Percentiles rank a stretch among this genome's conserved stretches.
Evolutionary conservation across 1,139 yeast genomes (phyloP).

Genomic region (Arxiozyma bovina): DNA sequence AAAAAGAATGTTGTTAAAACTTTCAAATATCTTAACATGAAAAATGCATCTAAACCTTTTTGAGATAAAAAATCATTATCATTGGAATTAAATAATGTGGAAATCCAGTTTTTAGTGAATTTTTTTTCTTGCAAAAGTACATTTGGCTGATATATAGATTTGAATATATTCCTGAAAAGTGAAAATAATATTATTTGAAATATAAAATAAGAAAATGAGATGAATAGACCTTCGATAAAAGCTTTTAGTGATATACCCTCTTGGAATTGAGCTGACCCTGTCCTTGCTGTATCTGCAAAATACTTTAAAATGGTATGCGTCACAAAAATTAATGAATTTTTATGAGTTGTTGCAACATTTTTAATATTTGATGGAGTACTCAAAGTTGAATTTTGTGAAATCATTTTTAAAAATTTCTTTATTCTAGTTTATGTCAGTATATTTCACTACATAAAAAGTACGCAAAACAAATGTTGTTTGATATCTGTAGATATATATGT

Average conservation of each 20-base stretch:
- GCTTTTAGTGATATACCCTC: conserved; percentile 41
- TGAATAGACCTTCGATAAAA: conserved; percentile 39
- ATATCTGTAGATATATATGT: too few relatives aligned
- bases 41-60: conserved; percentile 56
- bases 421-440: not conserved
- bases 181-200: conserved; percentile 48
- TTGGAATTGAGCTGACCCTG: conserved; percentile 40
- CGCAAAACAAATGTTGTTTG: too few relatives aligned
- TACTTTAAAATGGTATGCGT: conserved; percentile 18
- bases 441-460: not conserved
- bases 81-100: not conserved
- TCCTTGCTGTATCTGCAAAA: conserved; percentile 48
- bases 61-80: conserved; percentile 38
- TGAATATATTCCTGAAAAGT: conserved; percentile 40
- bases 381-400: not conserved
- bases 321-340: not conserved
- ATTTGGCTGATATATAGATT: conserved; percentile 50
- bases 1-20: conserved; percentile 42
- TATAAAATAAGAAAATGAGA: conserved; percentile 44
- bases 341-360: conserved; percentile 11
- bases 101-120: conserved; percentile 9
- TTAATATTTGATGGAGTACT: conserved; percentile 8
- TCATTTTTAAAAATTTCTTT: not conserved
- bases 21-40: conserved; percentile 47
- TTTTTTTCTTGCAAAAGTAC: conserved; percentile 32